A percentile compares a stretch with the other conserved stretches of the same genome.
phyloP scores from a whole-genome alignment of 306 rosid genomes.

The Pueraria montana region DNA sequence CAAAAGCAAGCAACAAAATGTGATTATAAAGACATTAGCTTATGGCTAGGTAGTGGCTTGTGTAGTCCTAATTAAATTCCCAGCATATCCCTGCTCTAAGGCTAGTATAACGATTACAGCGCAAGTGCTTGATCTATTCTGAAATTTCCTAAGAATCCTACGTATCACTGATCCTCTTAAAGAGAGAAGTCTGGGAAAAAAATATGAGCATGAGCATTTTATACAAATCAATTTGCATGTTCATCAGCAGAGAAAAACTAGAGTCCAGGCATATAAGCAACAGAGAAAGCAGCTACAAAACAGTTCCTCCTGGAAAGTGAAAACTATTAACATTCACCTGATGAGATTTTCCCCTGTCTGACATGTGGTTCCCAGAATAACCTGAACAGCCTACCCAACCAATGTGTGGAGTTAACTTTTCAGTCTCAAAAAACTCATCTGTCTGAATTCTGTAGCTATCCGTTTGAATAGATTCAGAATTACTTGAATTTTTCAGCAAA shows the following conservation, averaged over 20 bases:
- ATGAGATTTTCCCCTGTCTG: conserved; percentile 63
- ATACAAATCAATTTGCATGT: neutral
- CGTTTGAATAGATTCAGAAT: conserved; percentile 54
- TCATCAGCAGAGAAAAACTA: neutral
- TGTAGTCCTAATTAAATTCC: conserved; percentile 14
- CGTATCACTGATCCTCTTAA: conserved; percentile 23
- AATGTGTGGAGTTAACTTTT: conserved; percentile 65
- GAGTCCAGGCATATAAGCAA: neutral
- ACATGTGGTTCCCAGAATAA: conserved; percentile 53
- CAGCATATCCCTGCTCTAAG: neutral
- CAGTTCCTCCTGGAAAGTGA: conserved; percentile 33
- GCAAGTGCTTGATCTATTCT: conserved; percentile 5
- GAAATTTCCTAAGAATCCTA: neutral
- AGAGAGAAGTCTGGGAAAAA: conserved; percentile 13
- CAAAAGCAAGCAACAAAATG: neutral
- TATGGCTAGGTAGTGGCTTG: neutral
- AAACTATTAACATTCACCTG: conserved; percentile 57
- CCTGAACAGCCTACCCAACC: conserved; percentile 74
- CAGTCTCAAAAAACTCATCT: conserved; percentile 78
- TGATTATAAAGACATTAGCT: neutral
- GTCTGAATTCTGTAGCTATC: conserved; percentile 56
- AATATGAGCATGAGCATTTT: conserved; percentile 19
- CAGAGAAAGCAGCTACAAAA: conserved; percentile 11
- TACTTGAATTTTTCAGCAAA: conserved; percentile 48
- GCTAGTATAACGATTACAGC: neutral